Evolutionary conservation across 176 grass and related monocot species (phyloP).

Genomic region (Rhynchospora breviuscula): DNA sequence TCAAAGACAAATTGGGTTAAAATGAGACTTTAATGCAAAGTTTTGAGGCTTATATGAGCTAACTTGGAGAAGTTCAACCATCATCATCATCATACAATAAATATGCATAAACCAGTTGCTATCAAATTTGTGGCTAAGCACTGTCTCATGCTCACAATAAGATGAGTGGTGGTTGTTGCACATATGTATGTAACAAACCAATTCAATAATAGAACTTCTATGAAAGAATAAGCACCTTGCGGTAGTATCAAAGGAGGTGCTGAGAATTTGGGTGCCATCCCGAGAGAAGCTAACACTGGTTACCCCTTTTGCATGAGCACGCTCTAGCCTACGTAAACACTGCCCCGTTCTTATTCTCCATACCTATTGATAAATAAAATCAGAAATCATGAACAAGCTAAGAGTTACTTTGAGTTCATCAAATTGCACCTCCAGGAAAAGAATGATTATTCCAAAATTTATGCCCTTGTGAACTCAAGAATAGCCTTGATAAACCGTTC

Average conservation of each 20-base stretch:
- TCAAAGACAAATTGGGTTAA: background rate
- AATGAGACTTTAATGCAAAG: background rate
- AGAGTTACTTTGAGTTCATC: background rate
- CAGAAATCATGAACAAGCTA: background rate
- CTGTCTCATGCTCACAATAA: background rate
- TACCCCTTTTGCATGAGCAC: conserved; percentile 79
- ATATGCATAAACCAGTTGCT: background rate
- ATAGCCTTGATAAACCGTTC: background rate
- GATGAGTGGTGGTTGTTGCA: background rate
- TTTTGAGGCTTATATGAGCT: background rate
- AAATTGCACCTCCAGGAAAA: background rate
- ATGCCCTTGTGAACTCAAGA: background rate
- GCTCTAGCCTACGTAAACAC: conserved; percentile 81
- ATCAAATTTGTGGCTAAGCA: background rate
- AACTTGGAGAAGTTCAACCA: background rate
- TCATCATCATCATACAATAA: background rate
- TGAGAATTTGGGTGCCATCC: conserved; percentile 89
- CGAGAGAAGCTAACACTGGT: conserved; percentile 94
- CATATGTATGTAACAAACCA: background rate
- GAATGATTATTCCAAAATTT: background rate
- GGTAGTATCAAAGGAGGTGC: conserved; percentile 93
- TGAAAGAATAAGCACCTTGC: conserved; percentile 51
- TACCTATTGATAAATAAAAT: conserved; percentile 45
- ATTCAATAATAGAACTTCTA: background rate
- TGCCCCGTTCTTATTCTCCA: conserved; percentile 95